Percentiles rank a stretch among this genome's conserved stretches.
Conservation (phyloP, 2,329 filamentous ascomycete genomes). For the Zarea fungicola region DNA sequence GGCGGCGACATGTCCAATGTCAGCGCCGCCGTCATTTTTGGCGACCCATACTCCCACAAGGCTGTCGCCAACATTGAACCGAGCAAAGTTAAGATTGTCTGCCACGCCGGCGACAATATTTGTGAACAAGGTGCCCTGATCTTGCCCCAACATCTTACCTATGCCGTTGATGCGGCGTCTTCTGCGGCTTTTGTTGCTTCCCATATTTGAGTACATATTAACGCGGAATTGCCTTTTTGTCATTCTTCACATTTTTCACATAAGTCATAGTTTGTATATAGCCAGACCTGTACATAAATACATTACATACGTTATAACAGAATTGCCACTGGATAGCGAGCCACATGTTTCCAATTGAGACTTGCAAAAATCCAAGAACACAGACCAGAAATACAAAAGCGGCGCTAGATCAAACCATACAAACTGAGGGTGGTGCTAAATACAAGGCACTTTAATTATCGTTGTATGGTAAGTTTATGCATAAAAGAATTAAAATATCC, state of each 20-base stretch:
- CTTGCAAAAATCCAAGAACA: too few relatives aligned
- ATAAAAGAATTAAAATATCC: too few relatives aligned
- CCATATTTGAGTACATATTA: conserved; percentile 12
- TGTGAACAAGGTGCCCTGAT: conserved; percentile 25
- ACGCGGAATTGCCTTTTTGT: too few relatives aligned
- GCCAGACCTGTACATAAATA: neutral
- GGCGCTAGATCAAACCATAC: too few relatives aligned
- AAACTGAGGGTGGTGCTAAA: too few relatives aligned
- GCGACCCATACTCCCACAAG: conserved; percentile 22
- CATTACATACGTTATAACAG: too few relatives aligned
- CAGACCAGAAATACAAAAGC: too few relatives aligned
- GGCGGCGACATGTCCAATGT: conserved; percentile 21
- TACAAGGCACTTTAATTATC: too few relatives aligned
- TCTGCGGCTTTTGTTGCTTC: conserved; percentile 21
- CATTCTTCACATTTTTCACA: neutral
- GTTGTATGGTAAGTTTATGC: too few relatives aligned
- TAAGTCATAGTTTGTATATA: neutral
- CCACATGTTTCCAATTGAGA: too few relatives aligned
- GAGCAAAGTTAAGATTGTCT: conserved; percentile 20
- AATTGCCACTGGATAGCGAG: too few relatives aligned
- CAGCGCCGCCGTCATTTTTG: conserved; percentile 28
- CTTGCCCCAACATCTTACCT: conserved; percentile 22
- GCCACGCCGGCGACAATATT: conserved; percentile 25
- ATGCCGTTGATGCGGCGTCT: conserved; percentile 19
- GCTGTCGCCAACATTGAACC: conserved; percentile 20